Evolutionary conservation across 2,329 filamentous ascomycete species (phyloP).

Genomic region (Fusarium haematococcum): DNA sequence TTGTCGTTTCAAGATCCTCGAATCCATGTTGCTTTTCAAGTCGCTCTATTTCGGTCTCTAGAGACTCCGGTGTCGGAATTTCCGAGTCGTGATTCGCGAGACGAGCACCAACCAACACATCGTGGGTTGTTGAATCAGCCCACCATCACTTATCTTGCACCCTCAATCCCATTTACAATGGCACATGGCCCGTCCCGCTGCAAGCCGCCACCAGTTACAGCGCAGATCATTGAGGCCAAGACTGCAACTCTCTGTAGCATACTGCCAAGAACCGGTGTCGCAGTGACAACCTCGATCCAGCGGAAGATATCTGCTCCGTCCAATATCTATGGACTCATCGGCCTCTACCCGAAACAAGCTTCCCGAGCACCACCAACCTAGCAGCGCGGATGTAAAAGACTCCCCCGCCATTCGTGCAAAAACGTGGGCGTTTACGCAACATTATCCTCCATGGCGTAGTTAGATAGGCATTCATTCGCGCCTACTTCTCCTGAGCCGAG

Average conservation of each 20-base stretch:
- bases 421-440: slow-evolving; percentile 20
- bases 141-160: slow-evolving; percentile 1
- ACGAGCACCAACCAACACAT: background rate
- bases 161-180: background rate
- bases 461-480: background rate
- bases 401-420: slow-evolving; percentile 36
- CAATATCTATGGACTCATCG: background rate
- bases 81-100: background rate
- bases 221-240: background rate
- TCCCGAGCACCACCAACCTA: slow-evolving; percentile 1
- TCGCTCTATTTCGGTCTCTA: background rate
- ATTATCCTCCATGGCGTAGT: slow-evolving; percentile 3
- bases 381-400: slow-evolving; percentile 2
- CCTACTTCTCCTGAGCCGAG: slow-evolving; percentile 16
- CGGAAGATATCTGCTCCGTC: background rate
- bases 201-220: background rate
- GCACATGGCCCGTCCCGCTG: background rate
- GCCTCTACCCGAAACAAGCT: slow-evolving; percentile 27
- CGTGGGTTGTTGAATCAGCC: background rate
- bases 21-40: background rate
- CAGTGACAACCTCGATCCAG: background rate
- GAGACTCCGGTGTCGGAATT: background rate
- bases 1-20: background rate
- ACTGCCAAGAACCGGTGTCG: background rate
- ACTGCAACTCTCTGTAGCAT: background rate